These are phyloP conservation scores for Talaromyces sp. DNA, from an alignment of 2,329 filamentous ascomycete genomes.

Conservation along the genomic window DNA sequence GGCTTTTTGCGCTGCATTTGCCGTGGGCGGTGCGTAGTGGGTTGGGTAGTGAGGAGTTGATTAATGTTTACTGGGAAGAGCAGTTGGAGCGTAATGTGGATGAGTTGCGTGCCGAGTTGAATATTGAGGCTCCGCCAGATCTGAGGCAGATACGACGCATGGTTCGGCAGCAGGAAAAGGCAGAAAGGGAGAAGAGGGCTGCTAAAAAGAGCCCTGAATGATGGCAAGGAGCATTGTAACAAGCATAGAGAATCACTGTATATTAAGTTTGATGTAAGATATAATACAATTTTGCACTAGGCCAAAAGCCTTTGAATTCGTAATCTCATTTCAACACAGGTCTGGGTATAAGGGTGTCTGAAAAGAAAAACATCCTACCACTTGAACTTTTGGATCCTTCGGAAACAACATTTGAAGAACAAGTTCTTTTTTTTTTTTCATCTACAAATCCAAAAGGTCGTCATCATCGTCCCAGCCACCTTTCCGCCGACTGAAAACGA, in stretches of 20 bases:
- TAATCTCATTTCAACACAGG: neutral
- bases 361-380: neutral
- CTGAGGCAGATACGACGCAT: slow-evolving; percentile 69
- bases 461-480: slow-evolving; percentile 80
- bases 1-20: slow-evolving; percentile 63
- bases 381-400: neutral
- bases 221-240: neutral
- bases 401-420: neutral
- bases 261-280: neutral
- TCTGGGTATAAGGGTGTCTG: neutral
- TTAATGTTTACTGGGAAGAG: slow-evolving; percentile 98
- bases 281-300: neutral
- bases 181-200: slow-evolving; percentile 7
- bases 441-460: slow-evolving; percentile 40
- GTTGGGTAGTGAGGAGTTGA: slow-evolving; percentile 67
- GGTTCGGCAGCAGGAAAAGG: slow-evolving; percentile 63
- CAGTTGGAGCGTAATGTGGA: slow-evolving; percentile 77
- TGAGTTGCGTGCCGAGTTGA: slow-evolving; percentile 66
- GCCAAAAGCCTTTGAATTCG: neutral
- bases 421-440: neutral
- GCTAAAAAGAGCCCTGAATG: neutral
- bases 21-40: slow-evolving; percentile 92
- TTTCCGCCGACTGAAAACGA: slow-evolving; percentile 79
- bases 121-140: slow-evolving; percentile 85
- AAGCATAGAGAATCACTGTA: neutral